Evolutionary conservation across 139 green algal genomes (phyloP), one percentile per base, ranked within the genome.

Genomic region (Coelastrella sp.): DNA sequence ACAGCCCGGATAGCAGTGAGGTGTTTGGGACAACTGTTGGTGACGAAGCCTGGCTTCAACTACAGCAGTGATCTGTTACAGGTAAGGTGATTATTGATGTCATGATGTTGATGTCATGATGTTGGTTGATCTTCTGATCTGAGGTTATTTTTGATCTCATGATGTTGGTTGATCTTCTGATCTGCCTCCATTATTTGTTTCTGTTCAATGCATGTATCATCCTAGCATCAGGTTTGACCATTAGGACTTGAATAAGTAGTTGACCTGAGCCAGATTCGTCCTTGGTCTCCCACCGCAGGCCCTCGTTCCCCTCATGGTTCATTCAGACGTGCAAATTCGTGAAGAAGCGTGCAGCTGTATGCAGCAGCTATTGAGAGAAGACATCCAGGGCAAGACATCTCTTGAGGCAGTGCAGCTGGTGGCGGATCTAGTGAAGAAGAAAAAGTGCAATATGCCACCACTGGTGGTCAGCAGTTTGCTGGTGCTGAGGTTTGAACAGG

Each of bases 41-140:
- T 72, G 5, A 66, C 91, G 0, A 60, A 89, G 19, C 92, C 95
- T 9, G 94, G 98, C 83, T 98, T 98, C 89, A 98, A 98, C 89
- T 97, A 95, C 85, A 83, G 86, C 35, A 87, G 85, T 2, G 94
- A 96, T 79, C 83, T 97, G 53, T 88, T 96, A 77, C 90, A 93
- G 66, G 66, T 74, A 35, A 35, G 66, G 34, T 27, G 87, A 77
- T 77, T 34, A n/a, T n/a, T n/a, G n/a, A n/a, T n/a, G n/a, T n/a
- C n/a, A n/a, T n/a, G n/a, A n/a, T n/a, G n/a, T n/a, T n/a, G n/a
- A n/a, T n/a, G n/a, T n/a, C n/a, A n/a, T n/a, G n/a, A n/a, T n/a
- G n/a, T n/a, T n/a, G n/a, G n/a, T n/a, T n/a, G n/a, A n/a, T n/a
- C n/a, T n/a, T n/a, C n/a, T n/a, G n/a, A n/a, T n/a, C n/a, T n/a